Evolutionary conservation across 2,329 filamentous ascomycete genomes (phyloP), one percentile per base, ranked within the genome.

Genomic region (Myriosclerotinia scirpicola): DNA sequence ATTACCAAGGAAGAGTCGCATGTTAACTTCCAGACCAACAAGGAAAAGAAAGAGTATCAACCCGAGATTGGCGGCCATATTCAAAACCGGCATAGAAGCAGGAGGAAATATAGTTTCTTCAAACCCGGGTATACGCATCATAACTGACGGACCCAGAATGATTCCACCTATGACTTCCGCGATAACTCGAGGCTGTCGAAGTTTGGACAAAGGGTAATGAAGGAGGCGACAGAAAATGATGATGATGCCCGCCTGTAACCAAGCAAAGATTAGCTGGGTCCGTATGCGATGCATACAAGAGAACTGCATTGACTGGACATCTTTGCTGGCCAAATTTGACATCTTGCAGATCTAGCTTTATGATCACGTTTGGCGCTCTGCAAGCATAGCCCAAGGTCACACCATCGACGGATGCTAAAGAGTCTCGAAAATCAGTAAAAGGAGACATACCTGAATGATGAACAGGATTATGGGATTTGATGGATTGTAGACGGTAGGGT

Each of bases 141-240:
- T 90, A 30, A 96, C 90, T 0, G 93, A 95, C 1, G 93, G 93
- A 4, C 93, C 93, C 1, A 97, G 84, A 48, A 97, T 78, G 74
- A 95, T 91, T 64, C 91, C 91, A n/a, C 90, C 90, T 65, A 94
- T 87, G 67, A 95, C 91, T 79, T 95, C 91, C 60, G 91, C 89
- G 73, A 95, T 93, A 71, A 95, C 91, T 56, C 90, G 87, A 69
- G 91, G 91, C 75, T 95, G 91, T 66, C 90, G 87, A 60, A 95
- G 82, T 73, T 88, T 89, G 72, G 89, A 89, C 6, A 94, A 84
- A 12, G 91, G 91, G 80, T 85, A 93, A 76, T 94, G 90, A 26
- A 93, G 81, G 54, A 90, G 77, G 42, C 89, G 87, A 74, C 89
- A 92, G 77, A 92, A 86, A 67, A 91, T 84, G 73, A 93, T 88